Conservation (phyloP, 257 asterid genomes). For the Primulina huaijiensis region DNA sequence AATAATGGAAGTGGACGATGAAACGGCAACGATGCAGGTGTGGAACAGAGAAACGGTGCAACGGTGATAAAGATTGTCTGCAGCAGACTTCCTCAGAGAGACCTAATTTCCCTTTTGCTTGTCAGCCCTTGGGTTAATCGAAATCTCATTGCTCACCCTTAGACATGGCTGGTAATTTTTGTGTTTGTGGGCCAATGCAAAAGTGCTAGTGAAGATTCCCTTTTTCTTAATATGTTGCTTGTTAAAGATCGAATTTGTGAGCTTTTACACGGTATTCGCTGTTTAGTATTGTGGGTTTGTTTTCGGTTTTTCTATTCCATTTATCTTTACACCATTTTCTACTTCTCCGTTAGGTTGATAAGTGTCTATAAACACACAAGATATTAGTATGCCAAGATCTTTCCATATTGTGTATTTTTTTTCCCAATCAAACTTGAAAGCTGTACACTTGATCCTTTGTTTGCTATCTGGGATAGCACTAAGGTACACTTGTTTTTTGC, state of each 20-base stretch:
- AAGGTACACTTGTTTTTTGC: not conserved
- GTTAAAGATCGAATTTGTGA: not conserved
- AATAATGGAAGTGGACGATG: not conserved
- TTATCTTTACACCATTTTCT: not conserved
- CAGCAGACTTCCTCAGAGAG: conserved; percentile 64
- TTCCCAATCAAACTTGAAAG: not conserved
- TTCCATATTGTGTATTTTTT: not conserved
- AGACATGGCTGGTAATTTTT: conserved; percentile 69
- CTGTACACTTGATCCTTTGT: not conserved
- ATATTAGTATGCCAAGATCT: not conserved
- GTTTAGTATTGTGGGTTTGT: not conserved
- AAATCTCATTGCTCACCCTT: conserved; percentile 62
- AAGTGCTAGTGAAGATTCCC: not conserved
- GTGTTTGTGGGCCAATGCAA: not conserved
- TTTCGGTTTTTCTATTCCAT: not conserved
- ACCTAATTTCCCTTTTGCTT: conserved; percentile 64
- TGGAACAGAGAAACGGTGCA: conserved; percentile 76
- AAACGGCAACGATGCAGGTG: conserved; percentile 26
- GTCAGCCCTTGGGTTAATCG: conserved; percentile 66
- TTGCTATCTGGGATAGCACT: not conserved
- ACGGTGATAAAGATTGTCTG: conserved; percentile 79
- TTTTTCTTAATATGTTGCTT: not conserved
- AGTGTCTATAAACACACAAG: not conserved
- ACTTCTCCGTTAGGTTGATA: not conserved
- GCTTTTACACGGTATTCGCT: not conserved